Percentiles rank a stretch among this genome's conserved stretches.
Conservation (phyloP, 495 filamentous ascomycete species). For the Xylaria grammica region DNA sequence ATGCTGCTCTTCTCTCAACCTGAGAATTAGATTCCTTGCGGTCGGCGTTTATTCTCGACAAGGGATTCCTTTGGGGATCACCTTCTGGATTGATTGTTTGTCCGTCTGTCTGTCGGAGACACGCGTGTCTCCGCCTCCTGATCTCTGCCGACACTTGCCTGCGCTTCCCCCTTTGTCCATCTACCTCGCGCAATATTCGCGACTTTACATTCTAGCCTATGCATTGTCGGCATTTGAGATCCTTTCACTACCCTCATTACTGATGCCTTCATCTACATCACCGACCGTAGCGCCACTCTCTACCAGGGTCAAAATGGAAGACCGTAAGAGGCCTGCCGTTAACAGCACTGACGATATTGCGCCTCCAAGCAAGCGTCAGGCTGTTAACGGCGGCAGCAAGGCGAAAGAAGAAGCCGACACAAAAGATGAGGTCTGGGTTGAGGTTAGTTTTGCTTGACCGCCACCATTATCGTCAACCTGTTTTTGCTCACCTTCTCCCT, state of each 20-base stretch:
- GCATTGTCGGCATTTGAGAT: slow-evolving; percentile 29
- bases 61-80: slow-evolving; percentile 26
- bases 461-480: slow-evolving; percentile 23
- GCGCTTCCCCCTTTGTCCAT: slow-evolving; percentile 15
- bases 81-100: slow-evolving; percentile 18
- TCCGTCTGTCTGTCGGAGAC: slow-evolving; percentile 15
- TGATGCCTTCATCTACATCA: slow-evolving; percentile 81
- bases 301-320: slow-evolving; percentile 86
- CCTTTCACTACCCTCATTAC: slow-evolving; percentile 45
- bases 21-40: slow-evolving; percentile 22
- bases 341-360: slow-evolving; percentile 76
- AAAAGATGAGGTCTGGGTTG: slow-evolving; percentile 78
- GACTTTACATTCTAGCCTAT: slow-evolving; percentile 30
- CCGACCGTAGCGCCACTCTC: slow-evolving; percentile 70
- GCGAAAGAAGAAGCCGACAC: slow-evolving; percentile 76
- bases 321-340: slow-evolving; percentile 88
- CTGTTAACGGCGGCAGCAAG: slow-evolving; percentile 75
- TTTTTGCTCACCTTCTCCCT: slow-evolving; percentile 25
- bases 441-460: slow-evolving; percentile 68
- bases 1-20: neutral
- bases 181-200: slow-evolving; percentile 15
- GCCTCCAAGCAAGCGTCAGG: slow-evolving; percentile 86
- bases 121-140: slow-evolving; percentile 28
- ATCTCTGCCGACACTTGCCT: slow-evolving; percentile 17
- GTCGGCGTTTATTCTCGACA: slow-evolving; percentile 11